A percentile compares a stretch with the other conserved stretches of the same genome.
Conservation (phyloP, 352 stramenopile species). For the Pythium coloratum region DNA sequence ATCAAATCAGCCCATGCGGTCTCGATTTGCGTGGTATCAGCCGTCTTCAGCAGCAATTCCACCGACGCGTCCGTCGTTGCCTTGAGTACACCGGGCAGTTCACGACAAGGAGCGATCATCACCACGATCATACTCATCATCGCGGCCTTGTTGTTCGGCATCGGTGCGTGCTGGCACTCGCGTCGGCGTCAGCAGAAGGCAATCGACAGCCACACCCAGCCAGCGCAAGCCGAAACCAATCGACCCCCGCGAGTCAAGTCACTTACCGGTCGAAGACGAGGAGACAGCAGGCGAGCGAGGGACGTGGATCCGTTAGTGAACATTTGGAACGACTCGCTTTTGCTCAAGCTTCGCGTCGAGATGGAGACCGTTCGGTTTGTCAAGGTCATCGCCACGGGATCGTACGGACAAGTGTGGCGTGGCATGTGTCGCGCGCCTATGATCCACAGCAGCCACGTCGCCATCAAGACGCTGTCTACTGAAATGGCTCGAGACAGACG, state of each 20-base stretch:
- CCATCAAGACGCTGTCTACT: constrained; percentile 10
- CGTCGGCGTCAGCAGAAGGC: neutral
- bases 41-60: neutral
- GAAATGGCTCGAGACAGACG: constrained; percentile 6
- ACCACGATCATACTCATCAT: constrained; percentile 8
- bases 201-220: constrained; percentile 4
- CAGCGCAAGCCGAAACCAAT: neutral
- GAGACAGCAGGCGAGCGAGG: neutral
- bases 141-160: constrained; percentile 5
- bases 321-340: constrained; percentile 11
- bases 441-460: constrained; percentile 15
- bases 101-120: constrained; percentile 3
- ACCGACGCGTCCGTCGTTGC: neutral
- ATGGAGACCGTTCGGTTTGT: constrained; percentile 16
- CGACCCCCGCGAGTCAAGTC: neutral
- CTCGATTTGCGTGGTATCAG: neutral
- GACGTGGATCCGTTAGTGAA: neutral
- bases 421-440: constrained; percentile 12
- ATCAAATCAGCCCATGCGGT: constrained; percentile 1
- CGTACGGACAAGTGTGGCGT: constrained; percentile 17
- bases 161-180: neutral
- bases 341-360: constrained; percentile 1
- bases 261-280: neutral
- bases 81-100: neutral
- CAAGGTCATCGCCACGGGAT: constrained; percentile 13